Evolutionary conservation across 2,329 filamentous ascomycete genomes (phyloP).

Genomic region (Lachnellula occidentalis): DNA sequence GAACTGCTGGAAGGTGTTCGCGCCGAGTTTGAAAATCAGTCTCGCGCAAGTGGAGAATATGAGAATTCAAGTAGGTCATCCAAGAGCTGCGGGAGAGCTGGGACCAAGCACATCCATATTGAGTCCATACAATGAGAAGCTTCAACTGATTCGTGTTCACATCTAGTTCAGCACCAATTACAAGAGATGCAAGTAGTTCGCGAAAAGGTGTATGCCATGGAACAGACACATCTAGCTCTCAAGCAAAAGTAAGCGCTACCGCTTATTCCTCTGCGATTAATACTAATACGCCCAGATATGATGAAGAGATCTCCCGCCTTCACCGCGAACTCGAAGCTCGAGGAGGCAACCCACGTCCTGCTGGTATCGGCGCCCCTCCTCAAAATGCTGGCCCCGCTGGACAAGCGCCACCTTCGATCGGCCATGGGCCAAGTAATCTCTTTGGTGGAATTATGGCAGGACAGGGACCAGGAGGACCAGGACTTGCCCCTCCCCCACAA

Average conservation of each 20-base stretch:
- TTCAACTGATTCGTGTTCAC: neutral
- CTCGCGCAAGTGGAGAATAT: constrained; percentile 75
- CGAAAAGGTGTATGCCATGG: constrained; percentile 88
- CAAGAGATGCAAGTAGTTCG: constrained; percentile 93
- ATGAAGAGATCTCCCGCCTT: constrained; percentile 81
- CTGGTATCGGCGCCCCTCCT: constrained; percentile 66
- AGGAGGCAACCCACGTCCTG: constrained; percentile 57
- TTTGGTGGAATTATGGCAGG: constrained; percentile 97
- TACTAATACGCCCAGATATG: constrained; percentile 59
- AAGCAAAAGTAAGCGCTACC: constrained; percentile 73
- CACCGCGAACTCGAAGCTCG: constrained; percentile 79
- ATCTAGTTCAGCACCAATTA: constrained; percentile 76
- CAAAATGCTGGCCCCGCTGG: constrained; percentile 77
- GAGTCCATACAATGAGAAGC: neutral
- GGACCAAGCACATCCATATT: neutral
- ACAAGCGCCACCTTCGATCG: constrained; percentile 78
- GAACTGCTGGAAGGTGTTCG: constrained; percentile 90
- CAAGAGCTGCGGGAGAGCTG: neutral
- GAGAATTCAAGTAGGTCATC: constrained; percentile 82
- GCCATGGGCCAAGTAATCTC: constrained; percentile 81
- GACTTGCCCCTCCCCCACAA: constrained; percentile 64
- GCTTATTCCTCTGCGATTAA: neutral
- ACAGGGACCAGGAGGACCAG: constrained; percentile 74
- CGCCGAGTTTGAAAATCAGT: constrained; percentile 82
- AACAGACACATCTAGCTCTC: constrained; percentile 80